A percentile compares a stretch with the other conserved stretches of the same genome.
Evolutionary conservation across 306 rosid species (phyloP).

Genomic region (Malus sylvestris): DNA sequence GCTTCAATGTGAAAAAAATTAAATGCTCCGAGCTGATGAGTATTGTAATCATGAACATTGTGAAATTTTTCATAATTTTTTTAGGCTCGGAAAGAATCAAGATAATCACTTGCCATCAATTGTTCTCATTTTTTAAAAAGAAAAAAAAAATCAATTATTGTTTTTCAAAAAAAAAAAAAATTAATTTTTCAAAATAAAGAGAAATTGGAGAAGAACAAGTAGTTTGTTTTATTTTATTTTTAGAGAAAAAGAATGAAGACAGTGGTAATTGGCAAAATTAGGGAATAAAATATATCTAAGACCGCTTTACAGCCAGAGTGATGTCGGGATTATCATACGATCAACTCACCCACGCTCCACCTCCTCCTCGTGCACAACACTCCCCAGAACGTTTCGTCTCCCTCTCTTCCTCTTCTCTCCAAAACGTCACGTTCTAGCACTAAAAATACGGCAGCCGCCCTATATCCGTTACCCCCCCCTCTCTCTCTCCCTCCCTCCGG

Average conservation of each 20-base stretch:
- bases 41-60: too few relatives aligned
- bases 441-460: neutral
- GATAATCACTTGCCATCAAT: too few relatives aligned
- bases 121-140: too few relatives aligned
- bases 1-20: too few relatives aligned
- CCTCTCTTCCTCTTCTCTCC: neutral
- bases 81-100: too few relatives aligned
- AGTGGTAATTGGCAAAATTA: neutral
- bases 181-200: neutral
- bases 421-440: neutral
- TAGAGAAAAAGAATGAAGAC: neutral
- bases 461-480: slow-evolving; percentile 16
- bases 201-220: neutral
- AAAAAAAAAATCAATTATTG: neutral
- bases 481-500: neutral
- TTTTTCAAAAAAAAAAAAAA: too few relatives aligned
- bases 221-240: too few relatives aligned
- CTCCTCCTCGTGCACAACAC: neutral
- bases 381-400: neutral
- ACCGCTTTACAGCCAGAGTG: slow-evolving; percentile 4
- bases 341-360: neutral
- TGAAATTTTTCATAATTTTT: too few relatives aligned
- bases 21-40: fast-evolving
- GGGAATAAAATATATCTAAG: neutral
- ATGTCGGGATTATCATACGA: neutral